These are phyloP conservation scores for Tetraselmis striata DNA, from an alignment of 139 green algal genomes.

Conservation along the genomic window DNA sequence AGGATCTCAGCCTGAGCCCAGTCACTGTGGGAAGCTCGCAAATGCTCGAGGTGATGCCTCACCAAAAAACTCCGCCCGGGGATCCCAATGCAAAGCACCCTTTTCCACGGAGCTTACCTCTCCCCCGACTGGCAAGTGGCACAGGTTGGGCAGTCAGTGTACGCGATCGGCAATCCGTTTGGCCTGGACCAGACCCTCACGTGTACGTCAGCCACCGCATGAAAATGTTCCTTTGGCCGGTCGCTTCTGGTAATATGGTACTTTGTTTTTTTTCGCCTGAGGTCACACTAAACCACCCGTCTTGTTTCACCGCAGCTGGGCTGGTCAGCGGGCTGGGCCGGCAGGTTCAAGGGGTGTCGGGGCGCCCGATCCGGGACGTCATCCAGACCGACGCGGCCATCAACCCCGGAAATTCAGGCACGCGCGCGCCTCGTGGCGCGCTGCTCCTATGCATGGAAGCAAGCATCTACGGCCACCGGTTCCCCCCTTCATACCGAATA, in stretches of 20 bases:
- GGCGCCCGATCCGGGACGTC: constrained; percentile 54
- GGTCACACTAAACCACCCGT: no score
- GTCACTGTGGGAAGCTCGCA: constrained; percentile 9
- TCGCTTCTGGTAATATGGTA: no score
- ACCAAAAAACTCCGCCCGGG: no score
- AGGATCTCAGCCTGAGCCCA: neutral
- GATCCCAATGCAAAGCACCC: no score
- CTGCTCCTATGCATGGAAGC: constrained; percentile 12
- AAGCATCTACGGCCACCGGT: constrained; percentile 50
- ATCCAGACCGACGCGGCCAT: constrained; percentile 87
- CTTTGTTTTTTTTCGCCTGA: no score
- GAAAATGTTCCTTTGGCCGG: no score
- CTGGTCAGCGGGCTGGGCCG: neutral
- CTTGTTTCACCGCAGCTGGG: no score
- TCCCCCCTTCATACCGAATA: constrained; percentile 37
- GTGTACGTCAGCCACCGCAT: neutral
- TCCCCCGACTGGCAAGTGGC: no score
- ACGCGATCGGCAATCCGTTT: constrained; percentile 85
- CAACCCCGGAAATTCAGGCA: constrained; percentile 49
- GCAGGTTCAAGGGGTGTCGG: constrained; percentile 25
- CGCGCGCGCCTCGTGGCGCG: constrained; percentile 7
- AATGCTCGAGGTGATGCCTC: constrained; percentile 15
- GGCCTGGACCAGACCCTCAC: constrained; percentile 83
- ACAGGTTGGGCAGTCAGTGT: constrained; percentile 33
- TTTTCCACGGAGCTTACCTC: no score